A percentile compares a stretch with the other conserved stretches of the same genome.
These are phyloP conservation scores for Anthracocystis walkeri DNA, from an alignment of 1,284 basidiomycete genomes.

Conservation along the genomic window DNA sequence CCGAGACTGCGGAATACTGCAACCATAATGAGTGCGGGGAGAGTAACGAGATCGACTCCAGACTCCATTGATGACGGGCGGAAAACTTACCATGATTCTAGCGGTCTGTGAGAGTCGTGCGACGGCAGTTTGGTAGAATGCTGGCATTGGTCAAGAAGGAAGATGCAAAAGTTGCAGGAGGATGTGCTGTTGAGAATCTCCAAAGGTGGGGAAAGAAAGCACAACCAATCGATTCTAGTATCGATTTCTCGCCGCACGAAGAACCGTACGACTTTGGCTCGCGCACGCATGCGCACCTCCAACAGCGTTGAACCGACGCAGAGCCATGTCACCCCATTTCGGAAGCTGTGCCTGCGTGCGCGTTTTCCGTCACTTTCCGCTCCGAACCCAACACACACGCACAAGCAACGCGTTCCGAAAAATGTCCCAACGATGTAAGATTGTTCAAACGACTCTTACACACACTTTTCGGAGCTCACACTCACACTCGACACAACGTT, in stretches of 20 bases:
- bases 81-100: constrained; percentile 58
- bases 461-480: no score
- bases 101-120: constrained; percentile 56
- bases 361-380: neutral
- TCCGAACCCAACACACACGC: neutral
- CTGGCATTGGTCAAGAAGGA: constrained; percentile 45
- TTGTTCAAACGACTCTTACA: neutral
- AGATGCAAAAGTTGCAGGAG: constrained; percentile 13
- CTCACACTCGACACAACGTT: neutral
- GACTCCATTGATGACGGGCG: constrained; percentile 5
- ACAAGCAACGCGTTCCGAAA: neutral
- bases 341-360: neutral
- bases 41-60: neutral
- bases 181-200: constrained; percentile 20
- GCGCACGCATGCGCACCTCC: constrained; percentile 3
- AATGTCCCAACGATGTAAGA: neutral
- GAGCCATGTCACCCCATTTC: constrained; percentile 10
- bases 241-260: constrained; percentile 21
- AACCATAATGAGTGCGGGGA: no score
- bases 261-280: constrained; percentile 33
- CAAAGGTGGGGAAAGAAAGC: constrained; percentile 31
- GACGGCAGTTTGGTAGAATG: constrained; percentile 57
- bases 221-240: constrained; percentile 22
- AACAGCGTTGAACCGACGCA: no score
- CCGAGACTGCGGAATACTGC: neutral